These are phyloP conservation scores for Talaromyces ruber DNA, from an alignment of 495 filamentous ascomycete species.

Conservation along the genomic window DNA sequence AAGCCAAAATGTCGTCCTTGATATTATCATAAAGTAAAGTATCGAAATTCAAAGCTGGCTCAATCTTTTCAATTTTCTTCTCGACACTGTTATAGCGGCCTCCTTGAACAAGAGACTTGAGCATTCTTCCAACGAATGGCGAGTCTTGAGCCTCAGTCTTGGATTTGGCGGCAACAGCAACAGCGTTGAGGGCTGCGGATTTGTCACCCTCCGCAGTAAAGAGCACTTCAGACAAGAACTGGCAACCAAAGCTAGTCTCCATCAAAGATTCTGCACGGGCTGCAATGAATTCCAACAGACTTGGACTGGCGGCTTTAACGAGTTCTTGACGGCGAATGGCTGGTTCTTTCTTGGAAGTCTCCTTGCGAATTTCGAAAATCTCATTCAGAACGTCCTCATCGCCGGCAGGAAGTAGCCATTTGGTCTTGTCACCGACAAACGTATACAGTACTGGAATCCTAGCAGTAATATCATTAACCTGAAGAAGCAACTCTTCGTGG, in stretches of 20 bases:
- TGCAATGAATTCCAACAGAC: conserved; percentile 63
- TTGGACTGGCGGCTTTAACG: conserved; percentile 43
- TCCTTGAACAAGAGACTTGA: conserved; percentile 81
- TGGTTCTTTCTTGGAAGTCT: conserved; percentile 86
- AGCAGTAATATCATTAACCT: conserved; percentile 61
- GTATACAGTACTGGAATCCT: conserved; percentile 78
- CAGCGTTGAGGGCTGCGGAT: conserved; percentile 53
- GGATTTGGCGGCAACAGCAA: conserved; percentile 61
- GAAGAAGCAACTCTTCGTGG: conserved; percentile 50
- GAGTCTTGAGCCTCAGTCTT: conserved; percentile 48
- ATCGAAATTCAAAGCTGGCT: conserved; percentile 76
- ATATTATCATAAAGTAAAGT: conserved; percentile 69
- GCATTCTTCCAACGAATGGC: conserved; percentile 69
- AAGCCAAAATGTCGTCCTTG: conserved; percentile 63
- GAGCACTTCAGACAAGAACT: conserved; percentile 75
- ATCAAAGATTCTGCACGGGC: conserved; percentile 57
- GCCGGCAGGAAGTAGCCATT: conserved; percentile 53
- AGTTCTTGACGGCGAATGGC: conserved; percentile 68
- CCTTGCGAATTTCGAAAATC: conserved; percentile 64
- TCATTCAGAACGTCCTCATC: conserved; percentile 62
- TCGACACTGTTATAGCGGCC: conserved; percentile 68
- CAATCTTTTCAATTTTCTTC: conserved; percentile 58
- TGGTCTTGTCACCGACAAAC: conserved; percentile 62
- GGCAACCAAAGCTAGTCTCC: conserved; percentile 71
- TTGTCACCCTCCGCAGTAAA: conserved; percentile 71